A percentile compares a stretch with the other conserved stretches of the same genome.
Evolutionary conservation across 768 basidiomycete species (phyloP).

Genomic region (Dictyophora rubrovolvata): DNA sequence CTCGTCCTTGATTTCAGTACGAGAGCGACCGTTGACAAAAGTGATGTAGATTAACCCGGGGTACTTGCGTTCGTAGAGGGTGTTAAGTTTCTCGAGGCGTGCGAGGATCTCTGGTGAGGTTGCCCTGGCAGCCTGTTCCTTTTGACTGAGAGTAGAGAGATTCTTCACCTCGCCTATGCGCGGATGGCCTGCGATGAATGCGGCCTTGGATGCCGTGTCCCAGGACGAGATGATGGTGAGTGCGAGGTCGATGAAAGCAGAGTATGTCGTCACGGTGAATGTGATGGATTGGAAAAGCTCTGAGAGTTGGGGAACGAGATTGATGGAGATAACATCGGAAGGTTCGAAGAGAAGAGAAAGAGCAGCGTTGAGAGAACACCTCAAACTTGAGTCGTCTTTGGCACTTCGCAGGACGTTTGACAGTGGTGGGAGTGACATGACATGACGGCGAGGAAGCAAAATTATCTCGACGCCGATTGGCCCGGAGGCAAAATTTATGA

Average conservation of each 20-base stretch:
- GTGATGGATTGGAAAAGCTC: slow-evolving; percentile 8
- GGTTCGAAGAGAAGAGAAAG: slow-evolving; percentile 53
- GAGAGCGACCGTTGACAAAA: slow-evolving; percentile 78
- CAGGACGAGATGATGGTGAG: slow-evolving; percentile 5
- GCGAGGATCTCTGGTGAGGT: slow-evolving; percentile 68
- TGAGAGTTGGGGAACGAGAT: slow-evolving; percentile 44
- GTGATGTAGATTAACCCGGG: slow-evolving; percentile 81
- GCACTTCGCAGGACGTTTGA: too few species aligned
- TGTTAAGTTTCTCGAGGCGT: slow-evolving; percentile 66
- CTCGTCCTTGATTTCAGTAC: slow-evolving; percentile 63
- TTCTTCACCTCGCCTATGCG: slow-evolving; percentile 63
- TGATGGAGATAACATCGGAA: slow-evolving; percentile 43
- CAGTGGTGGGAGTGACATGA: too few species aligned
- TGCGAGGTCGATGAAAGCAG: slow-evolving; percentile 8
- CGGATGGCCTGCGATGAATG: too few species aligned
- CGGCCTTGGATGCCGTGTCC: background rate
- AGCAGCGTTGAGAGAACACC: slow-evolving; percentile 22
- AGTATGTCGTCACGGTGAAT: slow-evolving; percentile 1
- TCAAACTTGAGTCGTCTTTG: background rate
- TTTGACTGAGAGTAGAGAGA: slow-evolving; percentile 64
- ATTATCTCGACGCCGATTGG: too few species aligned
- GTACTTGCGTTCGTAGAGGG: slow-evolving; percentile 62
- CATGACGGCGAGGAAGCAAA: too few species aligned
- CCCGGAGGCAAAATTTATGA: too few species aligned
- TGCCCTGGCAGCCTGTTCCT: slow-evolving; percentile 53